phyloP scores from a whole-genome alignment of 768 basidiomycete genomes.

The Xanthoconium stramineum region DNA sequence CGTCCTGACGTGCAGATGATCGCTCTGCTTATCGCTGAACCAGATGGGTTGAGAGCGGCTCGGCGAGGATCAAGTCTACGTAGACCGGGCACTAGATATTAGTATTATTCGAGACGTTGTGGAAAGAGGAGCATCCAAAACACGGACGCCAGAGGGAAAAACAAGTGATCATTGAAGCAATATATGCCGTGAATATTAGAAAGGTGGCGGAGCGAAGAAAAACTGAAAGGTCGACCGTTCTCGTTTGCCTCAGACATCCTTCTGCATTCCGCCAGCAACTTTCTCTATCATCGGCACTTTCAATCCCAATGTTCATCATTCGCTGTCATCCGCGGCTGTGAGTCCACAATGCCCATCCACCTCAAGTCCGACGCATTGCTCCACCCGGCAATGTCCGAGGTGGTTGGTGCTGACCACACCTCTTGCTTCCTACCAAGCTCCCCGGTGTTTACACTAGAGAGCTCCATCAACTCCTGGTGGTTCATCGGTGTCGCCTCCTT shows the following conservation, averaged over 20 bases:
- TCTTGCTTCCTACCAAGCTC: no score
- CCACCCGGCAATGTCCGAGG: no score
- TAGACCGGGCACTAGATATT: slow-evolving; percentile 48
- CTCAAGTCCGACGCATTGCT: no score
- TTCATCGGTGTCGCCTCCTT: no score
- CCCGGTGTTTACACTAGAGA: no score
- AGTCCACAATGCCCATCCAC: no score
- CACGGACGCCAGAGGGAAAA: slow-evolving; percentile 71
- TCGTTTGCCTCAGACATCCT: slow-evolving; percentile 36
- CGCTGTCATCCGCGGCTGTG: no score
- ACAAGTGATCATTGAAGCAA: slow-evolving; percentile 27
- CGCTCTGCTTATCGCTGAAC: slow-evolving; percentile 86
- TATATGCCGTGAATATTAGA: background rate
- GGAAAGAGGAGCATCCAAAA: slow-evolving; percentile 67
- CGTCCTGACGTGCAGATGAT: slow-evolving; percentile 88
- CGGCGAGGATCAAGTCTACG: slow-evolving; percentile 10
- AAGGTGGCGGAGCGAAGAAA: slow-evolving; percentile 7
- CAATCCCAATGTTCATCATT: no score
- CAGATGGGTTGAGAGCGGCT: slow-evolving; percentile 27
- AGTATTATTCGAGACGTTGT: slow-evolving; percentile 53
- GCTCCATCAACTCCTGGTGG: no score
- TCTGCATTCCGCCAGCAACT: slow-evolving; percentile 55
- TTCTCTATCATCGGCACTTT: slow-evolving; percentile 25
- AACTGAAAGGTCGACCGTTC: slow-evolving; percentile 26
- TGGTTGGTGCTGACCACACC: no score